These are phyloP conservation scores for Fistulinella prunicolor DNA, from an alignment of 768 basidiomycete species.

Conservation along the genomic window DNA sequence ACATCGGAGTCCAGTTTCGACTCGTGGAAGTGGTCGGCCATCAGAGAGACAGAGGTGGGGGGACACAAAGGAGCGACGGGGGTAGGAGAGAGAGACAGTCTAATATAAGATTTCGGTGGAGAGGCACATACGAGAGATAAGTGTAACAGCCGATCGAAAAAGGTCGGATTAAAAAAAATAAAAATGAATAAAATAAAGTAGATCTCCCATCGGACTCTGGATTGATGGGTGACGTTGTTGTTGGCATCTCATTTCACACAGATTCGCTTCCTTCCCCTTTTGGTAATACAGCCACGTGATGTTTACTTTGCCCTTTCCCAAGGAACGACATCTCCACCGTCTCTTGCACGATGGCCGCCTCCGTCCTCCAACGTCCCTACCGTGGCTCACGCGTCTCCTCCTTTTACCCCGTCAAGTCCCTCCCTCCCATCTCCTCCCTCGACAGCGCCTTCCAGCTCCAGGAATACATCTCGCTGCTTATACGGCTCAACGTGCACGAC, in stretches of 20 bases:
- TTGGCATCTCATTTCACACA: conserved; percentile 3
- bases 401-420: conserved; percentile 72
- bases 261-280: background rate
- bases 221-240: conserved; percentile 7
- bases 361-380: conserved; percentile 58
- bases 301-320: background rate
- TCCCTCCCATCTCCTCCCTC: conserved; percentile 68
- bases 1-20: conserved; percentile 23
- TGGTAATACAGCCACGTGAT: conserved; percentile 16
- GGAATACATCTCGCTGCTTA: conserved; percentile 88
- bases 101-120: conserved; percentile 11
- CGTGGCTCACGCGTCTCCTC: conserved; percentile 77
- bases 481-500: conserved; percentile 84
- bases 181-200: background rate
- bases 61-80: conserved; percentile 6
- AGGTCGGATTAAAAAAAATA: background rate
- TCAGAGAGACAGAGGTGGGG: conserved; percentile 14
- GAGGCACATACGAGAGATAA: conserved; percentile 5
- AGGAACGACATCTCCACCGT: background rate
- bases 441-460: conserved; percentile 94
- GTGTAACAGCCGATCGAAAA: conserved; percentile 1
- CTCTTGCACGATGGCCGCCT: conserved; percentile 2
- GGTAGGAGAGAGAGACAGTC: background rate
- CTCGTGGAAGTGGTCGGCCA: conserved; percentile 23
- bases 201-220: background rate